Evolutionary conservation across 78 protist genomes (phyloP), one percentile per base, ranked within the genome.

Genomic region (Dictyostelium purpureum): DNA sequence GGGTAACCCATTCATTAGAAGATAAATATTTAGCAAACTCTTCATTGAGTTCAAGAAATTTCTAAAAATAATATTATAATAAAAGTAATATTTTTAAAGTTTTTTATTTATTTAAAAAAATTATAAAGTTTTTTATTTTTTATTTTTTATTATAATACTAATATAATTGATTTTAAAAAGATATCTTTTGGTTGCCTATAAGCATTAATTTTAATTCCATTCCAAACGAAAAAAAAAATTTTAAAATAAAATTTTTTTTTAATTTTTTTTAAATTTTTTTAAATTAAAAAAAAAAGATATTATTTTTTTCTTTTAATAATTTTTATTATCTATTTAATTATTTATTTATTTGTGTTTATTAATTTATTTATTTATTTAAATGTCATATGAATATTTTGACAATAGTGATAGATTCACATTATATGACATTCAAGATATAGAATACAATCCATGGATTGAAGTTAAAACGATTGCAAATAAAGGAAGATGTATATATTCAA

Each of bases 1-100:
- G 92, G 82, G 61, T 85, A 38, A 71, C 92, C 18, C 92, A 85
- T 73, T 85, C 69, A 52, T 18, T 85, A 6, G 92, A 85, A 12
- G 92, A 85, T 12, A 75, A 65, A 43, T 85, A 35, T 47, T n/a
- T 73, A 11, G 28, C 43, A 9, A 24, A 35, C 0, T 85, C 81
- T 18, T 14, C 12, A 12, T 49, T 82, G 1, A 14, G 7, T 47
- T 67, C 75, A 56, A 71, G 82, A 85, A 51, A n/a, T 26, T 73
- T 71, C 45, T 73, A 80, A 80, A n/a, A 35, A 37, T 49, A 16
- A 1, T 7, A 49, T 49, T 49, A 49, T 9, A 49, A 49, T 16
- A 49, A 49, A 49, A 49, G 16, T 16, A 49, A 49, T 16, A 49
- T 49, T 49, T 49, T 49, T 49, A n/a, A n/a, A n/a, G n/a, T n/a